Conservation (phyloP, 257 asterid species). For the Rhazya stricta region DNA sequence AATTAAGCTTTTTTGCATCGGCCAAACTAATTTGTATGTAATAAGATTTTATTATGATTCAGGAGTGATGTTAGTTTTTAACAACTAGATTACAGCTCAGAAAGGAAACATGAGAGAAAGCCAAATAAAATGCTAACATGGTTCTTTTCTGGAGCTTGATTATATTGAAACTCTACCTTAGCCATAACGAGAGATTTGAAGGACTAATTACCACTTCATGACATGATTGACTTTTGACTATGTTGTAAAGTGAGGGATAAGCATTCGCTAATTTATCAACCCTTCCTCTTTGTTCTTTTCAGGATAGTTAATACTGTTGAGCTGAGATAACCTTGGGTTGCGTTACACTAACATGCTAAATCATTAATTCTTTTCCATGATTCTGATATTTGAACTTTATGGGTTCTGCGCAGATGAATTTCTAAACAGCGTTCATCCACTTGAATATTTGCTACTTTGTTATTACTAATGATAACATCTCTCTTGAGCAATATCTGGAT, state of each 20-base stretch:
- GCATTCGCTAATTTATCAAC: too few species aligned
- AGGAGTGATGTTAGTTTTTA: background rate
- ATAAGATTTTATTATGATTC: background rate
- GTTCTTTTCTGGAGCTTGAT: background rate
- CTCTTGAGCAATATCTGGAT: constrained; percentile 1
- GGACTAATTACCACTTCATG: background rate
- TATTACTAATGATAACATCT: background rate
- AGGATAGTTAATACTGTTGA: background rate
- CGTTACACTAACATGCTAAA: background rate
- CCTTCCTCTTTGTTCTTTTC: background rate
- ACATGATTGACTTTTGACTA: too few species aligned
- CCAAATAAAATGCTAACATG: background rate
- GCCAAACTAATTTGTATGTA: background rate
- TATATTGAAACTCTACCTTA: background rate
- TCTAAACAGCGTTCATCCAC: background rate
- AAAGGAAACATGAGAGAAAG: background rate
- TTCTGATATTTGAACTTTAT: constrained; percentile 6
- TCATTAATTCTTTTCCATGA: background rate
- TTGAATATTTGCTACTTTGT: background rate
- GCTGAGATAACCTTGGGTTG: background rate
- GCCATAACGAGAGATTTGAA: background rate
- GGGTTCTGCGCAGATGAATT: background rate
- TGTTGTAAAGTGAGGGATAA: too few species aligned
- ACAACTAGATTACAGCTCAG: background rate
- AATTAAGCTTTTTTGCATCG: too few species aligned